Evolutionary conservation across 169 alveolate genomes (phyloP).

Genomic region (Cryptosporidium bovis): DNA sequence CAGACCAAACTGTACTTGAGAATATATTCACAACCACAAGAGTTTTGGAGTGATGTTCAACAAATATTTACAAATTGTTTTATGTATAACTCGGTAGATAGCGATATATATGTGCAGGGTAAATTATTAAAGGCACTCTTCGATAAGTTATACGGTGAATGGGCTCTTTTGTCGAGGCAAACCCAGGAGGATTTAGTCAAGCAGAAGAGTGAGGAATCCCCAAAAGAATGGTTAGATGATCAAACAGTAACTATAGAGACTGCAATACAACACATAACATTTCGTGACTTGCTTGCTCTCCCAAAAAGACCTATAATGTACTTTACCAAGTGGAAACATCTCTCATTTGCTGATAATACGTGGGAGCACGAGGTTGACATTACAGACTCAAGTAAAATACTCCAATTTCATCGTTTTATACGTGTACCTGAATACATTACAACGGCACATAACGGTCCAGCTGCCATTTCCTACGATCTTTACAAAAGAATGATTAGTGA

Average conservation of each 20-base stretch:
- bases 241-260: conserved; percentile 65
- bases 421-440: conserved; percentile 69
- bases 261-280: conserved; percentile 67
- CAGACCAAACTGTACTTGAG: conserved; percentile 71
- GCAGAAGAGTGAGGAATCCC: conserved; percentile 66
- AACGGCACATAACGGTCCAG: conserved; percentile 71
- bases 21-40: conserved; percentile 74
- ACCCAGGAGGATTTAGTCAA: conserved; percentile 75
- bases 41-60: conserved; percentile 76
- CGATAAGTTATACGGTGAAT: conserved; percentile 75
- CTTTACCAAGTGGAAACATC: conserved; percentile 71
- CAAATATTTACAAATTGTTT: conserved; percentile 73
- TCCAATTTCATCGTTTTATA: conserved; percentile 63
- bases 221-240: conserved; percentile 71
- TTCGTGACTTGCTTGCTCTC: conserved; percentile 52
- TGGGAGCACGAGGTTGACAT: conserved; percentile 74
- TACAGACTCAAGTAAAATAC: conserved; percentile 53
- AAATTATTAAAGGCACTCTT: conserved; percentile 72
- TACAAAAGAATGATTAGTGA: conserved; percentile 69
- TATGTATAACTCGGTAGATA: conserved; percentile 72
- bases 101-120: conserved; percentile 73
- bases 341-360: conserved; percentile 59
- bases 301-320: conserved; percentile 69
- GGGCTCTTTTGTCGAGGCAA: conserved; percentile 76
- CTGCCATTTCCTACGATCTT: conserved; percentile 59